phyloP scores from a whole-genome alignment of 768 basidiomycete genomes.

The Suillus brevipes region DNA sequence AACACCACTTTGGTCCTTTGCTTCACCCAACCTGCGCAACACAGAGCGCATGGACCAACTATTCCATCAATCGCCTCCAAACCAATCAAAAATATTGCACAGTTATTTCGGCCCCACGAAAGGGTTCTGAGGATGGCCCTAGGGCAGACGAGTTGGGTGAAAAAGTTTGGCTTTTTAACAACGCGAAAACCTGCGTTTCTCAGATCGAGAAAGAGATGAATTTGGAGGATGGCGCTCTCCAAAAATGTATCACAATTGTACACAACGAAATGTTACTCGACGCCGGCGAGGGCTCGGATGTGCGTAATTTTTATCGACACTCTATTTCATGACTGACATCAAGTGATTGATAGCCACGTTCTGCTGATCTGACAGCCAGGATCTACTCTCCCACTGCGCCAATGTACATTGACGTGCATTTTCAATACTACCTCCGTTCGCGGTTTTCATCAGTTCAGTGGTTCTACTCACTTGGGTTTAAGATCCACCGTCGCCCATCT shows the following conservation, averaged over 20 bases:
- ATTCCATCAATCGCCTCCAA: slow-evolving; percentile 10
- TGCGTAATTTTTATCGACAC: not conserved
- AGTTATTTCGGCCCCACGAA: not conserved
- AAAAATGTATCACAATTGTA: slow-evolving; percentile 11
- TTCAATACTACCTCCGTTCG: slow-evolving; percentile 14
- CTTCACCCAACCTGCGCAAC: slow-evolving; percentile 10
- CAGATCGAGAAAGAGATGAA: slow-evolving; percentile 9
- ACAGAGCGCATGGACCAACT: slow-evolving; percentile 4
- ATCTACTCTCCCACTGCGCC: slow-evolving; percentile 14
- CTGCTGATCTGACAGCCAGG: slow-evolving; percentile 5
- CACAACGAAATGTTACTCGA: not conserved
- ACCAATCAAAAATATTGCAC: slow-evolving; percentile 4
- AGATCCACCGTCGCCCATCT: not conserved
- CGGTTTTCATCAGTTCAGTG: slow-evolving; percentile 2
- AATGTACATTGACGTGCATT: slow-evolving; percentile 18
- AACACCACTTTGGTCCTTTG: slow-evolving; percentile 11
- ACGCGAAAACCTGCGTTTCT: slow-evolving; percentile 3
- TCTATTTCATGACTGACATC: not conserved
- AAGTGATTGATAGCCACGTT: slow-evolving; percentile 3
- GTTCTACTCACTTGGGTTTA: slow-evolving; percentile 17
- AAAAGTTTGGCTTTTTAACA: not conserved
- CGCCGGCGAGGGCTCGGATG: not conserved
- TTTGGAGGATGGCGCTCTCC: slow-evolving; percentile 4
- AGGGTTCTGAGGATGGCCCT: not conserved
- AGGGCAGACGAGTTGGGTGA: not conserved